Percentiles rank a stretch among this genome's conserved stretches.
Evolutionary conservation across 129 eudicot species (phyloP).

Genomic region (Escallonia rubra): DNA sequence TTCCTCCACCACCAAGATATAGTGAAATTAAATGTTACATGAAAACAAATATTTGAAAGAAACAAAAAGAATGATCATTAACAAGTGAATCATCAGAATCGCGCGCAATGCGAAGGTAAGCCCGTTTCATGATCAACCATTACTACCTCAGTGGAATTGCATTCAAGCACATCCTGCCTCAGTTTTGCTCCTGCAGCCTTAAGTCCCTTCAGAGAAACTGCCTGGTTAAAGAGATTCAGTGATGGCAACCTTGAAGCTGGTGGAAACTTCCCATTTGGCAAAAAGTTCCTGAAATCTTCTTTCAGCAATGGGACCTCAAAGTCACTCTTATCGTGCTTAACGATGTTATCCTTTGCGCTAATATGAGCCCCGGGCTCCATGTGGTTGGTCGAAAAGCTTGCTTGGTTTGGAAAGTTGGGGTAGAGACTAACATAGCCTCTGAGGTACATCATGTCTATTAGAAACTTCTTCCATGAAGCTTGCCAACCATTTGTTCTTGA

Average conservation of each 20-base stretch:
- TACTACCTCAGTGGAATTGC: conserved; percentile 58
- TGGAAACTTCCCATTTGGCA: conserved; percentile 89
- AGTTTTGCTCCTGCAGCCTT: conserved; percentile 94
- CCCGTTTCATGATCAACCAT: conserved; percentile 74
- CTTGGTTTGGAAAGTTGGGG: conserved; percentile 87
- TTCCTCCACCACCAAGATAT: conserved; percentile 1
- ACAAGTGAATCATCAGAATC: conserved; percentile 34
- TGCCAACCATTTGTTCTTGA: conserved; percentile 97
- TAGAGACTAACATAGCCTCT: conserved; percentile 87
- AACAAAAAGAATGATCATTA: conserved; percentile 3
- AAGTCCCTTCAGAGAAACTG: conserved; percentile 75
- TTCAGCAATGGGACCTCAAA: conserved; percentile 89
- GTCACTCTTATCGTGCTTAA: conserved; percentile 73
- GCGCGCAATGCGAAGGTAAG: conserved; percentile 68
- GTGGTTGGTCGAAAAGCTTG: conserved; percentile 92
- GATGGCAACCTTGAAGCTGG: conserved; percentile 86
- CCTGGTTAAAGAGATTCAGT: conserved; percentile 75
- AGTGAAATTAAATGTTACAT: not conserved
- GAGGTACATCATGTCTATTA: conserved; percentile 94
- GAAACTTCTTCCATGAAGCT: conserved; percentile 97
- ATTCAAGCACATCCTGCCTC: conserved; percentile 79
- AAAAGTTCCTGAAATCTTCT: conserved; percentile 58
- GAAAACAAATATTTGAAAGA: not conserved
- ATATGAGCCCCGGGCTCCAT: conserved; percentile 99
- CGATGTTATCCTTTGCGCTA: conserved; percentile 77